These are phyloP conservation scores for Ganoderma sp. DNA, from an alignment of 1,284 basidiomycete genomes.

Conservation along the genomic window DNA sequence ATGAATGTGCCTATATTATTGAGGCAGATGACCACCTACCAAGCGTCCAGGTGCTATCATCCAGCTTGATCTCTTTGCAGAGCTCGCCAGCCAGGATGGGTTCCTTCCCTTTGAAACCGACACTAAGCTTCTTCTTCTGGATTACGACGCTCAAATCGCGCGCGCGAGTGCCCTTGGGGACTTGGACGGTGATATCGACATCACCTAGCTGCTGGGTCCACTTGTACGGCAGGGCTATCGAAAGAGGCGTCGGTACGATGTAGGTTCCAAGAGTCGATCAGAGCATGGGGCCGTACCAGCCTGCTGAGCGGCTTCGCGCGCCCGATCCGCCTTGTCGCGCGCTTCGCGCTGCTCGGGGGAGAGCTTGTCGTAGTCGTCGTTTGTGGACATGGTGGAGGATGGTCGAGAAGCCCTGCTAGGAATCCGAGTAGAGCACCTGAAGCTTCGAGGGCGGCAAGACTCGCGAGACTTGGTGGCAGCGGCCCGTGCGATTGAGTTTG, in stretches of 20 bases:
- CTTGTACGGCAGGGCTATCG: constrained; percentile 83
- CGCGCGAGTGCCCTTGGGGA: constrained; percentile 87
- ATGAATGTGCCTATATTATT: not conserved
- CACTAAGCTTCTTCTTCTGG: constrained; percentile 81
- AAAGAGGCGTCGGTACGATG: constrained; percentile 33
- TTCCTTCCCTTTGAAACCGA: constrained; percentile 86
- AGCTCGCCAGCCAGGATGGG: constrained; percentile 90
- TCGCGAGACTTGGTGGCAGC: not conserved
- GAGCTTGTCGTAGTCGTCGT: constrained; percentile 78
- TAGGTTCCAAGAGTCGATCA: constrained; percentile 29
- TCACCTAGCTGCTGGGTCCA: constrained; percentile 94
- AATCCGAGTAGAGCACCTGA: not conserved
- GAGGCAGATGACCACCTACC: constrained; percentile 56
- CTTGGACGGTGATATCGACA: constrained; percentile 82
- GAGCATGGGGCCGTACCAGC: constrained; percentile 62
- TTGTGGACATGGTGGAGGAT: constrained; percentile 31
- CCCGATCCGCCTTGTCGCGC: constrained; percentile 72
- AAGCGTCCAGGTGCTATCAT: constrained; percentile 97
- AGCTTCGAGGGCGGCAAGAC: not conserved
- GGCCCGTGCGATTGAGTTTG: constrained; percentile 1
- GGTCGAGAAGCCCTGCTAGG: not conserved
- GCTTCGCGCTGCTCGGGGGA: constrained; percentile 77
- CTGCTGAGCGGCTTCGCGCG: constrained; percentile 82
- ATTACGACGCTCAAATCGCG: constrained; percentile 80
- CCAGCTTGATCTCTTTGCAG: constrained; percentile 91